phyloP scores from a whole-genome alignment of 1,284 basidiomycete genomes.

The Anthracocystis setariae region DNA sequence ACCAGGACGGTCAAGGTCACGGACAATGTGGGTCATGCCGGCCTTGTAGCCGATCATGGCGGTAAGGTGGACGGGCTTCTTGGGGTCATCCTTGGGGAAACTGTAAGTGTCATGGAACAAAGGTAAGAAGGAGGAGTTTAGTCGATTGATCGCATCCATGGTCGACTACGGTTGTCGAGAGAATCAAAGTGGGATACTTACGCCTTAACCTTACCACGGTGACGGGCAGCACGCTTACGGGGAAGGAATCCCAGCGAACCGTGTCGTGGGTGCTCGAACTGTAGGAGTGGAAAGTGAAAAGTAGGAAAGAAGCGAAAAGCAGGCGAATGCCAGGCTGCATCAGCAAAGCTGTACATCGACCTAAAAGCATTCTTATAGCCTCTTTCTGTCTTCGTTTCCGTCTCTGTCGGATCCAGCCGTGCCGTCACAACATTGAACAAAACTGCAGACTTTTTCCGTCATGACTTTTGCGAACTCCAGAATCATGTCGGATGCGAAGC shows the following conservation, averaged over 20 bases:
- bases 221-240: constrained; percentile 67
- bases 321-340: constrained; percentile 55
- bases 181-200: constrained; percentile 19
- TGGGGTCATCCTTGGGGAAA: constrained; percentile 88
- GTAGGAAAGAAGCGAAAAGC: constrained; percentile 46
- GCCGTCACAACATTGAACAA: not conserved
- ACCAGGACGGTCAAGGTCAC: constrained; percentile 98
- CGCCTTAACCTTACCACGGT: constrained; percentile 67
- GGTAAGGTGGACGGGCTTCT: constrained; percentile 98
- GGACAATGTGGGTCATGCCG: constrained; percentile 99
- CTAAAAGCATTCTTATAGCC: constrained; percentile 45
- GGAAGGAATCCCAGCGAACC: constrained; percentile 68
- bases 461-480: not conserved
- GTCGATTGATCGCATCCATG: not conserved
- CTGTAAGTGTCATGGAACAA: constrained; percentile 7
- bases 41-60: constrained; percentile 99
- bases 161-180: not conserved
- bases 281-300: constrained; percentile 18
- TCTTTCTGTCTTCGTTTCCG: constrained; percentile 31
- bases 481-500: no score
- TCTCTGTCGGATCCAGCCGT: constrained; percentile 11
- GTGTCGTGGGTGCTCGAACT: constrained; percentile 68
- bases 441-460: constrained; percentile 2
- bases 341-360: constrained; percentile 60
- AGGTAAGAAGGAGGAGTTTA: not conserved